Percentiles rank a stretch among this genome's conserved stretches.
These are phyloP conservation scores for Hippophae gyantsensis DNA, from an alignment of 306 rosid genomes.

Conservation along the genomic window DNA sequence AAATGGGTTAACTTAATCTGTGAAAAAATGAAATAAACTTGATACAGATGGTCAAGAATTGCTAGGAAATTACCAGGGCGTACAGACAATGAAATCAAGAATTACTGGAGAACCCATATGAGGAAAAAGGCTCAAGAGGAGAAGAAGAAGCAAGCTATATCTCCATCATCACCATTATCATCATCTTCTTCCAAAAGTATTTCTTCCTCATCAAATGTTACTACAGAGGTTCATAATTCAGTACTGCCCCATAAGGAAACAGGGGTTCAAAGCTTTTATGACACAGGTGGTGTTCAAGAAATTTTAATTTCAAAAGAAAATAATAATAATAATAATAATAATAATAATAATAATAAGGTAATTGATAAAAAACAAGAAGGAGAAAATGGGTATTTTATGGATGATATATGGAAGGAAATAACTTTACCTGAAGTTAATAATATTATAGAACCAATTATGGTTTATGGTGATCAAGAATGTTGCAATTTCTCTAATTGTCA, in stretches of 20 bases:
- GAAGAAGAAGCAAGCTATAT: constrained; percentile 25
- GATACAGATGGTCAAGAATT: constrained; percentile 84
- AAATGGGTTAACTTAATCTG: neutral
- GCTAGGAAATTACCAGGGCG: constrained; percentile 90
- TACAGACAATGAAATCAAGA: constrained; percentile 95
- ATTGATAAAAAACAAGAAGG: constrained; percentile 12
- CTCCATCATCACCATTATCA: neutral
- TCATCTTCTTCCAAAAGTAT: constrained; percentile 21
- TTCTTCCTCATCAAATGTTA: constrained; percentile 48
- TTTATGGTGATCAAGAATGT: constrained; percentile 26
- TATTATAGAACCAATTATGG: constrained; percentile 6
- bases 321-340: neutral
- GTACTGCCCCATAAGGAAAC: constrained; percentile 29
- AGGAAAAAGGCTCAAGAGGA: constrained; percentile 89
- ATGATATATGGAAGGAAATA: constrained; percentile 93
- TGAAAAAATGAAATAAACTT: neutral
- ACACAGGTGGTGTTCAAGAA: constrained; percentile 49
- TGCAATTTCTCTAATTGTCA: constrained; percentile 33
- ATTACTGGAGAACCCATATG: constrained; percentile 91
- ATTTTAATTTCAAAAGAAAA: constrained; percentile 17
- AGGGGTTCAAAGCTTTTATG: constrained; percentile 70
- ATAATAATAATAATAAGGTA: constrained; percentile 1
- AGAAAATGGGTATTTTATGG: constrained; percentile 44
- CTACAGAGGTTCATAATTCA: constrained; percentile 26
- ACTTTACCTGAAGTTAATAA: constrained; percentile 34